Conservation (phyloP, 2,329 filamentous ascomycete genomes). For the Aspergillus terreus region DNA sequence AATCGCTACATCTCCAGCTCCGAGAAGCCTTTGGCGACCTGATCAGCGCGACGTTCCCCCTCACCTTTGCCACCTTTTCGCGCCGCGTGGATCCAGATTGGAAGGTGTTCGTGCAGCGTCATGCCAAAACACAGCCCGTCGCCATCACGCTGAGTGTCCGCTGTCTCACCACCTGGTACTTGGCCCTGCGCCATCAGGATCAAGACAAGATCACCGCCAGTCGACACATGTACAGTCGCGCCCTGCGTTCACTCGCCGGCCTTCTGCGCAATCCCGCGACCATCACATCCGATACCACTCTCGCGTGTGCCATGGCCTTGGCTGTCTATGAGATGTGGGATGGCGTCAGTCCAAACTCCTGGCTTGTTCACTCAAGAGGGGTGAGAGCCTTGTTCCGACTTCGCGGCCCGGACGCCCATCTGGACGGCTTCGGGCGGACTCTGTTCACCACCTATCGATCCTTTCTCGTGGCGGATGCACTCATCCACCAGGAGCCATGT, state of each 20-base stretch:
- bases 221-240: slow-evolving; percentile 17
- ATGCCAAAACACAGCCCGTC: slow-evolving; percentile 3
- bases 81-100: slow-evolving; percentile 15
- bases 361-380: slow-evolving; percentile 19
- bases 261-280: slow-evolving; percentile 10
- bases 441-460: slow-evolving; percentile 17
- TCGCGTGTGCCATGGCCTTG: slow-evolving; percentile 16
- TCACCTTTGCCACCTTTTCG: slow-evolving; percentile 13
- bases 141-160: slow-evolving; percentile 12
- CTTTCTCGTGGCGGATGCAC: slow-evolving; percentile 17
- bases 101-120: slow-evolving; percentile 16
- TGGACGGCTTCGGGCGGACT: slow-evolving; percentile 15
- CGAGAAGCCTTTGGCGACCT: slow-evolving; percentile 16
- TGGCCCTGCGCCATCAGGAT: slow-evolving; percentile 14
- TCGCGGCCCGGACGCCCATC: slow-evolving; percentile 14
- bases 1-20: slow-evolving; percentile 10
- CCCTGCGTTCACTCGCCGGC: slow-evolving; percentile 8
- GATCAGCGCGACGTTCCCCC: slow-evolving; percentile 14
- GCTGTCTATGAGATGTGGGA: slow-evolving; percentile 19
- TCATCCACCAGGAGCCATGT: slow-evolving; percentile 14
- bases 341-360: slow-evolving; percentile 11
- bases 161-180: slow-evolving; percentile 12
- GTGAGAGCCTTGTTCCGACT: slow-evolving; percentile 13
- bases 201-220: slow-evolving; percentile 11
- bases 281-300: slow-evolving; percentile 12